Conservation (phyloP, 305 asterid genomes). For the Solanum hybrid region DNA sequence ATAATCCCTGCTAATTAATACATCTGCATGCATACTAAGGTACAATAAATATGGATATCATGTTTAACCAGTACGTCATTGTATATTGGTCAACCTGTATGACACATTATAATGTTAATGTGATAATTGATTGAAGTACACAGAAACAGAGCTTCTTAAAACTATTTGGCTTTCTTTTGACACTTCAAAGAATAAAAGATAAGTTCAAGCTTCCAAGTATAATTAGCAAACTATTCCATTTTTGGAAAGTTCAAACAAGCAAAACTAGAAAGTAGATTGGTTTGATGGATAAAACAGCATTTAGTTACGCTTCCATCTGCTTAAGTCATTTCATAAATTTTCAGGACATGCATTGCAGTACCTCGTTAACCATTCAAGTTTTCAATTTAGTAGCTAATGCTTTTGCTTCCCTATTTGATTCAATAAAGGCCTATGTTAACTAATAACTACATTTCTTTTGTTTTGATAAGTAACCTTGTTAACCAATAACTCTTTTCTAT, state of each 20-base stretch:
- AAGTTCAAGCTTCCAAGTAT: not conserved
- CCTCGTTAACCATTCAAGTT: not conserved
- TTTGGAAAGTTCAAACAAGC: not conserved
- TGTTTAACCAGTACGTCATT: not conserved
- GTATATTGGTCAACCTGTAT: not conserved
- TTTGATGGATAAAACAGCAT: not conserved
- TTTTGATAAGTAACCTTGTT: not conserved
- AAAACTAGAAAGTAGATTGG: not conserved
- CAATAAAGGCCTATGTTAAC: not conserved
- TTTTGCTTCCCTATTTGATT: not conserved
- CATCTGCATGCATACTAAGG: not conserved
- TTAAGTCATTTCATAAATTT: not conserved
- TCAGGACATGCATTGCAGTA: not conserved
- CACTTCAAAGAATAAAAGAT: not conserved
- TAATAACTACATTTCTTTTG: not conserved
- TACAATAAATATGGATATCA: not conserved
- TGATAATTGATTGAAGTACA: not conserved
- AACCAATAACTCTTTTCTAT: not conserved
- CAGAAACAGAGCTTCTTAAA: conserved; percentile 2
- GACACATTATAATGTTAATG: not conserved
- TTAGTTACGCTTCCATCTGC: not conserved
- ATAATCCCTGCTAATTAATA: not conserved
- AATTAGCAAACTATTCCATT: not conserved
- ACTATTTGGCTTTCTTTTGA: not conserved
- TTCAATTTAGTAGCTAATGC: not conserved